A percentile compares a stretch with the other conserved stretches of the same genome.
phyloP scores from a whole-genome alignment of 2,329 filamentous ascomycete species.

The Aspergillus glaucus region DNA sequence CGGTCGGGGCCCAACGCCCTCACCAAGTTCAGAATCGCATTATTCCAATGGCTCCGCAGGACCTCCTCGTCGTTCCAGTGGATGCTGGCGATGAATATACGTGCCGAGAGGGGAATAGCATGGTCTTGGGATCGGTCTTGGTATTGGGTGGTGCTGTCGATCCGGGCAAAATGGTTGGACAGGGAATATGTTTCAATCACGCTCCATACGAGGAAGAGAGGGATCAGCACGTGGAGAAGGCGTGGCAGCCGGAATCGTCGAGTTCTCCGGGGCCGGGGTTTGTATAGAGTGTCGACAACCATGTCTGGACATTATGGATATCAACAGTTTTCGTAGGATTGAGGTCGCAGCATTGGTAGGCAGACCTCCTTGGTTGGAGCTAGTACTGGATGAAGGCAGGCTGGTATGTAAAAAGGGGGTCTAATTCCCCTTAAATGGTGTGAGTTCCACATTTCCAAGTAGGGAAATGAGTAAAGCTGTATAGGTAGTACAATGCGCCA shows the following conservation, averaged over 20 bases:
- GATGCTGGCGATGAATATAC: slow-evolving; percentile 62
- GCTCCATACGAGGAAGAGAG: not conserved
- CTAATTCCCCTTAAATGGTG: too few relatives aligned
- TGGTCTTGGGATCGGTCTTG: slow-evolving; percentile 1
- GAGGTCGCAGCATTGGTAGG: too few relatives aligned
- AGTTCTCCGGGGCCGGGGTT: not conserved
- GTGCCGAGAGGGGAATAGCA: slow-evolving; percentile 12
- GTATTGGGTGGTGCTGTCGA: not conserved
- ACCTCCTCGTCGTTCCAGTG: slow-evolving; percentile 62
- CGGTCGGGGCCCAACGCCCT: slow-evolving; percentile 55
- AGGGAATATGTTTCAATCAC: not conserved
- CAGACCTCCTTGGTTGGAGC: too few relatives aligned
- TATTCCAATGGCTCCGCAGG: slow-evolving; percentile 57
- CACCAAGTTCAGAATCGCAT: slow-evolving; percentile 53
- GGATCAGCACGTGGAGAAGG: not conserved
- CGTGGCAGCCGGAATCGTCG: not conserved
- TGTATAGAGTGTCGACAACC: not conserved
- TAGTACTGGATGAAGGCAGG: not conserved
- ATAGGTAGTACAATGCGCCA: too few relatives aligned
- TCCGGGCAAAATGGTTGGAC: not conserved
- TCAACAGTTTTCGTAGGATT: too few relatives aligned
- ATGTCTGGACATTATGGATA: not conserved
- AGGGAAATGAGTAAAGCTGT: too few relatives aligned
- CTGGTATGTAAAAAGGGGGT: not conserved
- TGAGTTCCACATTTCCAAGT: too few relatives aligned